Evolutionary conservation across 148 eudicot genomes (phyloP).

Genomic region (Oxyria digyna): DNA sequence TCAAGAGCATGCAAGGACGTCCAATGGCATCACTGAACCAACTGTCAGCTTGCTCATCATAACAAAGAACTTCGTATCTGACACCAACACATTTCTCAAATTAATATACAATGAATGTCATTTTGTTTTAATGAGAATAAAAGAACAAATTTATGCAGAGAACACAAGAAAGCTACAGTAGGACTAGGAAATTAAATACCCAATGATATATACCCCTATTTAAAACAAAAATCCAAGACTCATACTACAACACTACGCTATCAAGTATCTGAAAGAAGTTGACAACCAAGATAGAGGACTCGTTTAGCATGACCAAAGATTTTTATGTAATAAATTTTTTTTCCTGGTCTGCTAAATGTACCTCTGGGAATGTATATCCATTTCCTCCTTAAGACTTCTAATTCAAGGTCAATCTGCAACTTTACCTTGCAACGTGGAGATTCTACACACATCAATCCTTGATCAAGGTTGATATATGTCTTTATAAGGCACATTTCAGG

Average conservation of each 20-base stretch:
- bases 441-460: no score
- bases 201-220: no score
- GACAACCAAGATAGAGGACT: neutral
- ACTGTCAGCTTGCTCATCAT: constrained; percentile 38
- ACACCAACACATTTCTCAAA: no score
- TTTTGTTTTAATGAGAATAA: neutral
- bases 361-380: constrained; percentile 62
- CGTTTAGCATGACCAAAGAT: neutral
- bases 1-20: constrained; percentile 68
- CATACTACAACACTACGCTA: no score
- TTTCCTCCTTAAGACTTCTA: constrained; percentile 33
- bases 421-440: no score
- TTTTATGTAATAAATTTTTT: neutral
- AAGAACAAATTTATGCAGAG: neutral
- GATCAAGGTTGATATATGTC: no score
- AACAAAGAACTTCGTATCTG: constrained; percentile 48
- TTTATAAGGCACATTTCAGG: no score
- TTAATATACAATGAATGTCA: no score
- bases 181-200: neutral
- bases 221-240: no score
- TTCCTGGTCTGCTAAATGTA: constrained; percentile 11
- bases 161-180: neutral
- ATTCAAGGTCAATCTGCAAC: constrained; percentile 30
- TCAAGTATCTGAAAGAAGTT: no score
- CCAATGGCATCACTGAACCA: constrained; percentile 86